Conservation (phyloP, 352 stramenopile species). For the Phytophthora hybrid region DNA sequence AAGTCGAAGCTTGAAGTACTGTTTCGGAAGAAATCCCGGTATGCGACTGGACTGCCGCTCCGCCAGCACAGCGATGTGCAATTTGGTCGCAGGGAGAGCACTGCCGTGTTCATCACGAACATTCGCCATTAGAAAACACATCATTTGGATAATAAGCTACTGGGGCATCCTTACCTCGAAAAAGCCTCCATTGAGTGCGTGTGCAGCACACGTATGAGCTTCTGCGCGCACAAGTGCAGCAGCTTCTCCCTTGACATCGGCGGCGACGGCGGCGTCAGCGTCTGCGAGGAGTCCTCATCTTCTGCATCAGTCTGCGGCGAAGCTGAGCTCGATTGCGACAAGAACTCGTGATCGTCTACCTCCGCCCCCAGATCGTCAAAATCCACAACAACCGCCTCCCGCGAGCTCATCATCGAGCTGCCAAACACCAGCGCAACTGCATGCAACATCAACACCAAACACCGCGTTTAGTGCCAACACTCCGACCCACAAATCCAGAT, state of each 20-base stretch:
- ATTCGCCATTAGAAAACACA: background rate
- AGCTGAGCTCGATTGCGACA: background rate
- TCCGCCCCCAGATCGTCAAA: slow-evolving; percentile 31
- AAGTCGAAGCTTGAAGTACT: slow-evolving; percentile 63
- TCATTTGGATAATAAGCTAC: no score
- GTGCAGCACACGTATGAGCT: slow-evolving; percentile 65
- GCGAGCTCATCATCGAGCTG: slow-evolving; percentile 57
- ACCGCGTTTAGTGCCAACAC: slow-evolving; percentile 1
- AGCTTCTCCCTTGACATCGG: slow-evolving; percentile 44
- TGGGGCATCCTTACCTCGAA: slow-evolving; percentile 36
- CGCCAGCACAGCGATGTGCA: slow-evolving; percentile 65
- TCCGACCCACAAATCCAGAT: background rate
- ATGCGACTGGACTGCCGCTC: slow-evolving; percentile 38
- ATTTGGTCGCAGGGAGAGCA: slow-evolving; percentile 49
- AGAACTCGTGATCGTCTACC: background rate
- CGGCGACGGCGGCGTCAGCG: slow-evolving; percentile 1
- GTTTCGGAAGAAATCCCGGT: slow-evolving; percentile 68
- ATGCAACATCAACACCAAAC: background rate
- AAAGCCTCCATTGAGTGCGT: slow-evolving; percentile 44
- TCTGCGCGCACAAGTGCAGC: slow-evolving; percentile 62
- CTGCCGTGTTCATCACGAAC: slow-evolving; percentile 27
- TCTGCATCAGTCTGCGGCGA: slow-evolving; percentile 24
- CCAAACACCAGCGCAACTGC: slow-evolving; percentile 74
- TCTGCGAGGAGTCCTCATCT: slow-evolving; percentile 20
- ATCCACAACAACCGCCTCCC: slow-evolving; percentile 62